Base-by-base conservation (phyloP, 257 asterid species). In the Solanum arcanum region DNA sequence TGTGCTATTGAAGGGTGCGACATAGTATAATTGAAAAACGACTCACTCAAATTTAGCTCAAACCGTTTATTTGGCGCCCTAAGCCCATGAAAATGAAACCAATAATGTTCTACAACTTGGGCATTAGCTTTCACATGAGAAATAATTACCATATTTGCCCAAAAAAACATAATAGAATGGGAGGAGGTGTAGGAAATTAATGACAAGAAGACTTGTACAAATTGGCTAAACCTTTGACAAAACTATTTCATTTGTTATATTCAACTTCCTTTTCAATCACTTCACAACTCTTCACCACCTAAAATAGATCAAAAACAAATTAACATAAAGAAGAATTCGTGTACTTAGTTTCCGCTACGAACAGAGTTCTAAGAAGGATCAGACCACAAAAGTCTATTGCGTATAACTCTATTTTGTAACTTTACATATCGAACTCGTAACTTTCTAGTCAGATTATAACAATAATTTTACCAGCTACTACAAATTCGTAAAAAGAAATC, bases 151-250 rank as follows among this genome's bases (percentile, higher is more conserved):
- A 27, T 68, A 68, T 68, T 68, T 29, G 21, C 23, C 9, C 39
- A 3, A 14, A 13, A 68, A 27, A 10, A 23, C 64, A 56, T 56
- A 18, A 56, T 56, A 56, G 64, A 56, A 23, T 9, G 11, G n/a
- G 64, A 56, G n/a, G 18, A 56, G 20, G 5, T 23, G n/a, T 1
- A 23, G 70, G 15, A 62, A 62, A 68, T 27, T 68, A 68, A 6
- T 77, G 84, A 46, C 25, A 7, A 56, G 64, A 77, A 77, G 84
- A 77, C 39, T 44, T 44, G 84, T 77, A 77, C 39, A 77, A 77
- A 9, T 77, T 44, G 84, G 84, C 41, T 44, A 77, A 44, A 44
- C 31, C 23, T 44, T 77, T 25, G 84, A 77, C 62, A 77, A 77
- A 44, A 78, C 10, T 42, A 2, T 41, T 42, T 74, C 60, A 78